These are phyloP conservation scores for Populus trichocarpa DNA, from an alignment of 441 rosid genomes.

Conservation along the genomic window DNA sequence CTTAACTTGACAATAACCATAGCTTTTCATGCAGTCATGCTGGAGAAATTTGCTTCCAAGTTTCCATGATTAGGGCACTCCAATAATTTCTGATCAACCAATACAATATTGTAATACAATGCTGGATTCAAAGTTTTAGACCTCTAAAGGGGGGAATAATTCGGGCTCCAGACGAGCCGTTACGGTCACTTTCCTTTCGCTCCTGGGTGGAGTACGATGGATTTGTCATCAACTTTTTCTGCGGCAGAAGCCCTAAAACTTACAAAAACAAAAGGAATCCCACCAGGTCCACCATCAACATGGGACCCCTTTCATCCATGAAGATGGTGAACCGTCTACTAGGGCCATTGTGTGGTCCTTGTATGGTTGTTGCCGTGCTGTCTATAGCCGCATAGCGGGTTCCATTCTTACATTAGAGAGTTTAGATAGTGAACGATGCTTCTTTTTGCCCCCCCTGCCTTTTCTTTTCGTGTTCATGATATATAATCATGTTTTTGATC, in stretches of 20 bases:
- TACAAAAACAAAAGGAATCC: neutral
- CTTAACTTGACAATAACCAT: neutral
- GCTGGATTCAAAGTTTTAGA: too few relatives aligned
- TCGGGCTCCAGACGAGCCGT: neutral
- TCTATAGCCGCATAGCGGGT: too few relatives aligned
- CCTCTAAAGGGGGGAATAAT: too few relatives aligned
- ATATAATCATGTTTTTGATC: too few relatives aligned
- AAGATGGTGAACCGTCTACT: neutral
- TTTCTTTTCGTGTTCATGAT: too few relatives aligned
- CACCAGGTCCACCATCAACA: neutral
- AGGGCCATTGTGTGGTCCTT: neutral
- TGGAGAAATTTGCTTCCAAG: neutral
- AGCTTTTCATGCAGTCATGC: neutral
- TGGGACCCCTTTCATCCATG: neutral
- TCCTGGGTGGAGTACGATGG: neutral
- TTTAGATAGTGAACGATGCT: too few relatives aligned
- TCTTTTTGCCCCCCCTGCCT: too few relatives aligned
- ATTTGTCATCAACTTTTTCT: neutral
- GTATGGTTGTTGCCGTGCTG: too few relatives aligned
- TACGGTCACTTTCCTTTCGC: neutral
- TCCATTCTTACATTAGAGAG: too few relatives aligned
- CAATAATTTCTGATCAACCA: neutral
- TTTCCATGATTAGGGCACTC: neutral
- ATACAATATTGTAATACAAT: too few relatives aligned
- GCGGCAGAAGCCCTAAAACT: neutral